phyloP scores from a whole-genome alignment of 176 grass and related monocot genomes.

The Musa acuminata region DNA sequence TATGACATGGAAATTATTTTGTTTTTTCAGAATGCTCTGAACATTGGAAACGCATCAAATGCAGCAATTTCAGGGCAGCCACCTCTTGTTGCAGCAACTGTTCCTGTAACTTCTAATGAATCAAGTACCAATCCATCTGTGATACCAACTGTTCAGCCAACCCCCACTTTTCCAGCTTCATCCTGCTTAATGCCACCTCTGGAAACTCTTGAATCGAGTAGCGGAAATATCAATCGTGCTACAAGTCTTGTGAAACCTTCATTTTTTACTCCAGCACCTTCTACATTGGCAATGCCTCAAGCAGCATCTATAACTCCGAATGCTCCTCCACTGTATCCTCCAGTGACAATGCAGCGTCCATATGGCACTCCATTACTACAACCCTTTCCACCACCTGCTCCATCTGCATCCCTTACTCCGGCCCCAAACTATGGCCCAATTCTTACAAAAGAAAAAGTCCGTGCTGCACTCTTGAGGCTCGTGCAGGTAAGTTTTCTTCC shows the following conservation, averaged over 20 bases:
- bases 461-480: constrained; percentile 11
- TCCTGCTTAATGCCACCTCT: constrained; percentile 8
- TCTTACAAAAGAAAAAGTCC: constrained; percentile 17
- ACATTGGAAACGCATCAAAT: constrained; percentile 17
- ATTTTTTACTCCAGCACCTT: constrained; percentile 5
- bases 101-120: neutral
- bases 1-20: neutral
- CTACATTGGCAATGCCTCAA: constrained; percentile 3
- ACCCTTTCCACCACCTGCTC: constrained; percentile 20
- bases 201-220: constrained; percentile 11
- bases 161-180: neutral
- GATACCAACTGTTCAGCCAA: constrained; percentile 9
- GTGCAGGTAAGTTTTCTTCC: constrained; percentile 3
- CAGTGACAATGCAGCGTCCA: constrained; percentile 17
- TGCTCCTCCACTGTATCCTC: constrained; percentile 17
- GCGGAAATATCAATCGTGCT: neutral
- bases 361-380: constrained; percentile 19
- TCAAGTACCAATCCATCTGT: constrained; percentile 1
- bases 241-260: constrained; percentile 19
- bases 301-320: constrained; percentile 4
- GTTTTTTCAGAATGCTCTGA: constrained; percentile 5
- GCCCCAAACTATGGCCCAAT: constrained; percentile 1
- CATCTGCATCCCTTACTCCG: constrained; percentile 10
- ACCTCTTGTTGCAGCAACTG: neutral
- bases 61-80: neutral